Conservation (phyloP, 352 stramenopile genomes). For the Phytopythium boreale region DNA sequence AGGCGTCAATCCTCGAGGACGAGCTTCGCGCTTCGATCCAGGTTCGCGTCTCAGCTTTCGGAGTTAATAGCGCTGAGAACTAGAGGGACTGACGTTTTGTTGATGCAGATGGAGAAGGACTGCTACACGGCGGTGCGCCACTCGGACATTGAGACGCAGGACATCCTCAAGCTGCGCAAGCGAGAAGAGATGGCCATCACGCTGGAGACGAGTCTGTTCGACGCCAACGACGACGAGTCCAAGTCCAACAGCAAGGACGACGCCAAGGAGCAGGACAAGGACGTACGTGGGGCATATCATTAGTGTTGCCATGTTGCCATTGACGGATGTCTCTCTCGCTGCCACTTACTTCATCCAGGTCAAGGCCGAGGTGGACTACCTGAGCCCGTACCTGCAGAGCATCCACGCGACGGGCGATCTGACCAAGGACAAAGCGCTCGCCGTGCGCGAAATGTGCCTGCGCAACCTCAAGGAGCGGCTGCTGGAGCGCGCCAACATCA, state of each 20-base stretch:
- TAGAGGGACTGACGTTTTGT: slow-evolving; percentile 2
- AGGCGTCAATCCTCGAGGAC: slow-evolving; percentile 72
- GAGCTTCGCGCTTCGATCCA: slow-evolving; percentile 65
- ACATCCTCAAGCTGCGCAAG: slow-evolving; percentile 89
- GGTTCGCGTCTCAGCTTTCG: slow-evolving; percentile 6
- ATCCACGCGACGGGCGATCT: slow-evolving; percentile 55
- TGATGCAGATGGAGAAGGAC: slow-evolving; percentile 79
- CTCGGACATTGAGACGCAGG: slow-evolving; percentile 87
- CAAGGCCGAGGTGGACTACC: slow-evolving; percentile 89
- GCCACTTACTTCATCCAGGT: slow-evolving; percentile 21
- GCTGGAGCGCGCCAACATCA: slow-evolving; percentile 93
- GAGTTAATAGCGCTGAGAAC: neutral
- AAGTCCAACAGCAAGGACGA: slow-evolving; percentile 65
- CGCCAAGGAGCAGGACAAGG: slow-evolving; percentile 59
- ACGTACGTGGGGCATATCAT: slow-evolving; percentile 32
- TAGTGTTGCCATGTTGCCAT: neutral
- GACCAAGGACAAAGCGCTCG: slow-evolving; percentile 83
- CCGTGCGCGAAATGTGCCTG: slow-evolving; percentile 87
- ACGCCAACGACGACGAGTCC: slow-evolving; percentile 59
- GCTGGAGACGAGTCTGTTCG: slow-evolving; percentile 87
- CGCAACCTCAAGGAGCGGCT: slow-evolving; percentile 92
- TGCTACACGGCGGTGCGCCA: slow-evolving; percentile 87
- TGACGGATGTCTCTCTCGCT: too few species aligned
- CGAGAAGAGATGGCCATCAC: slow-evolving; percentile 84
- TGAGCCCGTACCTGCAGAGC: slow-evolving; percentile 91